Base-by-base conservation (phyloP, 768 basidiomycete genomes). In the Trametes sanguinea region DNA sequence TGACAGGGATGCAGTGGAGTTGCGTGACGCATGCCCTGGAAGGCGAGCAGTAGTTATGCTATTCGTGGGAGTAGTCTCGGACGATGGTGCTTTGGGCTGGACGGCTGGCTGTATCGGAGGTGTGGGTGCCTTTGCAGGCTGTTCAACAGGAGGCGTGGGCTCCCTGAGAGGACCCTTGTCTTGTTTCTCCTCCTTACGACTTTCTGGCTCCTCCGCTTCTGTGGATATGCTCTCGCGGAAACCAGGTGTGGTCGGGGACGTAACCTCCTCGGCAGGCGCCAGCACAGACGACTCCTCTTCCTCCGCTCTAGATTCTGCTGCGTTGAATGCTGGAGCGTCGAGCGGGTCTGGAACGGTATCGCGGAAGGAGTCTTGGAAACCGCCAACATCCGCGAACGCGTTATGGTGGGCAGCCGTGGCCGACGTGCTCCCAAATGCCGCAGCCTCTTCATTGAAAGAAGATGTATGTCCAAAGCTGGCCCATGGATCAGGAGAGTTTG, bases 401-500 rank as follows among this genome's bases (percentile, higher is more conserved):
- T 64, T 48, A 22, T 68, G 66, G 9, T 61, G 63, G 39, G 63
- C 56, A 10, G 57, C 57, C 4, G 67, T 66, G 8, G 67, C 67
- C 8, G 65, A 65, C 16, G 55, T 61, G 62, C 63, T 68, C 46
- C 63, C 69, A 43, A 68, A 68, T 0, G 65, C 70, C 2, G 63
- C 65, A 6, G 54, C 58, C 29, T 65, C 65, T 17, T 67, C 64
- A 14, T 63, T 57, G 42, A 61, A 59, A 3, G 57, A 50, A 2
- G 67, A 50, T 64, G 55, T 50, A 45, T 78, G 78, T 63, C 80
- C 85, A 42, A 84, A 86, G 60, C 81, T 82, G 4, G 87, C 77
- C 90, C 90, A 92, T 66, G 90, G 90, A 72, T 92, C 90, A 45
- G 88, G 87, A 17, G 89, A 90, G 65, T 74, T 71, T 22, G 88